Base-by-base conservation (phyloP, 768 basidiomycete species). In the Pleurotus sapidus region DNA sequence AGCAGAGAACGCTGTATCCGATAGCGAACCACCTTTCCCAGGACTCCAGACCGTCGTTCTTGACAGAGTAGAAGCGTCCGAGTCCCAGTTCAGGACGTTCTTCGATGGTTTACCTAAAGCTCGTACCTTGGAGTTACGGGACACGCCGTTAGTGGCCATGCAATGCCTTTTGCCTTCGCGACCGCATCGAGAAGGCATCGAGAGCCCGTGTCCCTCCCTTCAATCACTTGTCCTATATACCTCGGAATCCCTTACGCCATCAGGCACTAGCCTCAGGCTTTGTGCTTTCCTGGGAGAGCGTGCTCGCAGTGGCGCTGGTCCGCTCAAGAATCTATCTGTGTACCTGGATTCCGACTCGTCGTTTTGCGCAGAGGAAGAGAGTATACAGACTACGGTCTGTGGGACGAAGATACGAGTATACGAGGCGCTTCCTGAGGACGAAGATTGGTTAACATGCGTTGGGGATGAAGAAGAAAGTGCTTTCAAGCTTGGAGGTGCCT, bases 31-130 rank as follows among this genome's bases (percentile, higher is more conserved):
- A 1, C 66, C 68, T 8, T 75, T 76, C 65, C 74, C 75, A 37
- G 65, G 65, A 6, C 68, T 80, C 18, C 67, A 70, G 39, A 58
- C 62, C 20, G 67, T 80, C 4, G 66, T 70, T 17, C 67, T 80
- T 14, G 69, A 65, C 43, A 61, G 66, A 27, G 74, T 82, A 24
- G 72, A 74, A 43, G 69, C 76, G 5, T 70, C 70, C 43, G 59
- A 68, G n/a, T 56, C 55, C 7, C 65, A 71, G 1, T 61, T 78
- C 2, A 63, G 66, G 18, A 59, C 65, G 11, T 70, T 77, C 50
- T 74, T 74, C 59, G 62, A 50, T 47, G 60, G 70, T n/a, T 61
- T 71, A 12, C 57, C 60, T 8, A 61, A 67, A 42, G 63, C 76
- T 15, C 68, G 63, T 30, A 60, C 63, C 24, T 63, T 79, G 38